phyloP scores from a whole-genome alignment of 345 rosid genomes.

The Melaleuca alternifolia region DNA sequence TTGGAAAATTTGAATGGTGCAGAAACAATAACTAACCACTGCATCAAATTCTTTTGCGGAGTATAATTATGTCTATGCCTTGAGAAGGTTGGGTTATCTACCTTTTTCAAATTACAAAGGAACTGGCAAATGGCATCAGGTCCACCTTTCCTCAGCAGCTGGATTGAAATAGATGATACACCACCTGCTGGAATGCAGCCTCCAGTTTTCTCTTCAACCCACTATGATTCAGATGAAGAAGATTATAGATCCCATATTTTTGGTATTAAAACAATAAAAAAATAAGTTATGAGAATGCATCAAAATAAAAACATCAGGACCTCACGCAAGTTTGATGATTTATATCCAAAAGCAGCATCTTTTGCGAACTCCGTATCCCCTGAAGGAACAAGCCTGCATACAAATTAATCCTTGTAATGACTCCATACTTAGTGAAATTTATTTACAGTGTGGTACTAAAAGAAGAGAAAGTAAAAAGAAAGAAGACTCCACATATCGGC shows the following conservation, averaged over 20 bases:
- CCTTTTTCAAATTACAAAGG: constrained; percentile 76
- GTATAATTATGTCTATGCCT: neutral
- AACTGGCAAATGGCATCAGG: constrained; percentile 79
- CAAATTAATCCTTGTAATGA: neutral
- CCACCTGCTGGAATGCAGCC: constrained; percentile 56
- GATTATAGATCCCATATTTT: neutral
- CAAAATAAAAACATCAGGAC: constrained; percentile 20
- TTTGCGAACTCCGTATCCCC: constrained; percentile 97
- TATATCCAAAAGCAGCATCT: constrained; percentile 88
- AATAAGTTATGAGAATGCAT: neutral
- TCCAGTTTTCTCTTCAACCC: constrained; percentile 91
- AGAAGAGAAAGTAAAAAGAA: neutral
- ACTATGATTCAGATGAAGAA: constrained; percentile 30
- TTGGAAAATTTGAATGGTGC: neutral
- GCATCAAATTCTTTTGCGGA: neutral
- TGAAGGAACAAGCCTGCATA: constrained; percentile 76
- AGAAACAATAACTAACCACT: neutral
- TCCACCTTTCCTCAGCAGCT: constrained; percentile 79
- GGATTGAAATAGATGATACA: constrained; percentile 69
- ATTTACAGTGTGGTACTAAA: neutral
- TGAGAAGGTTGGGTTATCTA: constrained; percentile 5
- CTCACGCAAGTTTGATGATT: constrained; percentile 84
- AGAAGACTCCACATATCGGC: constrained; percentile 44
- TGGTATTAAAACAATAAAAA: neutral
- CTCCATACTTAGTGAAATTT: neutral